Conservation (phyloP, 352 stramenopile genomes). For the Phytophthora colocasiae region DNA sequence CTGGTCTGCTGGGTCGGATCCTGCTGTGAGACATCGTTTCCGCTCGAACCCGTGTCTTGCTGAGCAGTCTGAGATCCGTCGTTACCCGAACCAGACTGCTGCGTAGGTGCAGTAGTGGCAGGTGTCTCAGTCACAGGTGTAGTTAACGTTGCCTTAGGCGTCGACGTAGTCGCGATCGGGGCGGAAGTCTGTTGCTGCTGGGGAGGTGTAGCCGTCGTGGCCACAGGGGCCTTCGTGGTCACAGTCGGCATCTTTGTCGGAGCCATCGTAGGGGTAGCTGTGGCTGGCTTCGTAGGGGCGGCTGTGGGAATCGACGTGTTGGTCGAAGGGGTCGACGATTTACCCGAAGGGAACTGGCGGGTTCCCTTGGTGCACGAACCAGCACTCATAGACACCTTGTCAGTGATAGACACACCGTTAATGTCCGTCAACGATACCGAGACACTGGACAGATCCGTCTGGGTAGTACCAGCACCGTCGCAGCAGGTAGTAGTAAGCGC, state of each 20-base stretch:
- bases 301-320: conserved; percentile 8
- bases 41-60: conserved; percentile 1
- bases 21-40: conserved; percentile 1
- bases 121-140: neutral
- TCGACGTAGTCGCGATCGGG: conserved; percentile 7
- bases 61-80: conserved; percentile 11
- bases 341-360: conserved; percentile 45
- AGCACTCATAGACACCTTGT: conserved; percentile 50
- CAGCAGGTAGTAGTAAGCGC: conserved; percentile 70
- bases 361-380: conserved; percentile 49
- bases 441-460: conserved; percentile 43
- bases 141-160: conserved; percentile 2
- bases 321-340: conserved; percentile 10
- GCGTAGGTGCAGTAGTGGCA: neutral
- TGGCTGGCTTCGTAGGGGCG: conserved; percentile 2
- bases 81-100: conserved; percentile 11
- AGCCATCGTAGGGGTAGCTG: neutral
- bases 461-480: conserved; percentile 40
- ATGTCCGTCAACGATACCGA: conserved; percentile 55
- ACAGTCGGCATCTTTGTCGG: conserved; percentile 11
- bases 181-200: conserved; percentile 13
- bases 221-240: conserved; percentile 3
- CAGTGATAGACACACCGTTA: conserved; percentile 46
- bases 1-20: conserved; percentile 9
- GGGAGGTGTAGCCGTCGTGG: conserved; percentile 1